Evolutionary conservation across 164 flowering plant genomes (phyloP).

Genomic region (Chloranthus sessilifolius): DNA sequence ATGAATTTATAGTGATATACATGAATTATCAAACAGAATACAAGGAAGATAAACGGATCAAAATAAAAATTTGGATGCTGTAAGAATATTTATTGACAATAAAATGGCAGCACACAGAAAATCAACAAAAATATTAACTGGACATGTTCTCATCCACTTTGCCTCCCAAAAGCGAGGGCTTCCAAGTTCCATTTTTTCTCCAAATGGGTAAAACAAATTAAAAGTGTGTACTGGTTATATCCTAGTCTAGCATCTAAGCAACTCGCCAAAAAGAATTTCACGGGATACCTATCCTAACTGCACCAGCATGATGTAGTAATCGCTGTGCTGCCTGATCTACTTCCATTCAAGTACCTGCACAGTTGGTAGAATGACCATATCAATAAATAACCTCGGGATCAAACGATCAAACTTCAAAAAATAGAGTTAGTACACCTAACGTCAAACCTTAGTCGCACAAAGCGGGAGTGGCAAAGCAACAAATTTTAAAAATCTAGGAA

Average conservation of each 20-base stretch:
- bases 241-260: slow-evolving; percentile 1
- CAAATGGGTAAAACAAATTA: neutral
- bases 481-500: too few relatives aligned
- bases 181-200: neutral
- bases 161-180: neutral
- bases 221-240: neutral
- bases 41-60: too few relatives aligned
- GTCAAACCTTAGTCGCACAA: too few relatives aligned
- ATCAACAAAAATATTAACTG: neutral
- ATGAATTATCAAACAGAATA: too few relatives aligned
- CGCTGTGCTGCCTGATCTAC: slow-evolving; percentile 15
- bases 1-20: too few relatives aligned
- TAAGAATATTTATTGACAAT: too few relatives aligned
- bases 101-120: too few relatives aligned
- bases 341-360: slow-evolving; percentile 40
- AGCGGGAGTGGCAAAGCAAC: too few relatives aligned
- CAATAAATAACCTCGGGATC: neutral
- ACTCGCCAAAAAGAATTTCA: neutral
- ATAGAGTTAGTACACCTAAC: neutral
- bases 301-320: slow-evolving; percentile 8
- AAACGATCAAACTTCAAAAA: neutral
- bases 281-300: slow-evolving; percentile 1
- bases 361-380: neutral
- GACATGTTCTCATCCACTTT: neutral
- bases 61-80: too few relatives aligned